phyloP scores from a whole-genome alignment of 352 stramenopile genomes.

The Phytophthora aleatoria region DNA sequence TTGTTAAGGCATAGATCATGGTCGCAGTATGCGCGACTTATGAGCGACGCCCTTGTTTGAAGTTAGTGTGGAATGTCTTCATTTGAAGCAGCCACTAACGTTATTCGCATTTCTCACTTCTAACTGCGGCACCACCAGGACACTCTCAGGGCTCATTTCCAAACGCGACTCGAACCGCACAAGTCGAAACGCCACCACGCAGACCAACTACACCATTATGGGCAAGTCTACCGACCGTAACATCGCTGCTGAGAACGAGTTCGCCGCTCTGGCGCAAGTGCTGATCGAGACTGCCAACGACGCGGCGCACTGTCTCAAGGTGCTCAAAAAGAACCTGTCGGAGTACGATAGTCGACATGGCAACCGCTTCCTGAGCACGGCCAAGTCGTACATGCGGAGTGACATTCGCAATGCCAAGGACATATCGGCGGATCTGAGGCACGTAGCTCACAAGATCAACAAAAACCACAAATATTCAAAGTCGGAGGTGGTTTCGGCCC shows the following conservation, averaged over 20 bases:
- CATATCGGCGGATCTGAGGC: slow-evolving; percentile 22
- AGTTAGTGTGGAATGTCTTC: not conserved
- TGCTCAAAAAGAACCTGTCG: slow-evolving; percentile 29
- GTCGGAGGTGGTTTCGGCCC: slow-evolving; percentile 14
- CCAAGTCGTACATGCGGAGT: slow-evolving; percentile 27
- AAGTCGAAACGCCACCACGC: not conserved
- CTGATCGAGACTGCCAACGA: slow-evolving; percentile 24
- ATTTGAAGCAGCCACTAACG: not conserved
- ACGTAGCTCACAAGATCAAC: slow-evolving; percentile 21
- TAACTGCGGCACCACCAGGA: not conserved
- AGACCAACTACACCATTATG: slow-evolving; percentile 9
- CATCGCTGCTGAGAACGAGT: slow-evolving; percentile 17
- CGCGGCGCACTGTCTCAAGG: slow-evolving; percentile 17
- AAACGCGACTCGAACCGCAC: slow-evolving; percentile 13
- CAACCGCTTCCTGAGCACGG: slow-evolving; percentile 16
- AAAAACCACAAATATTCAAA: slow-evolving; percentile 23
- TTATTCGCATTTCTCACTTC: slow-evolving; percentile 2
- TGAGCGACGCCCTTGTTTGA: not conserved
- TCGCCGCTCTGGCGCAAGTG: slow-evolving; percentile 20
- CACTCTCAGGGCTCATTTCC: slow-evolving; percentile 9
- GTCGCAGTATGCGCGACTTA: too few species aligned
- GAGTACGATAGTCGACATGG: slow-evolving; percentile 27
- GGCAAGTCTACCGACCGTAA: slow-evolving; percentile 19
- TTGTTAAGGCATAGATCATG: too few species aligned
- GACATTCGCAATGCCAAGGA: slow-evolving; percentile 34